Percentiles rank a stretch among this genome's conserved stretches.
Evolutionary conservation across 2,329 filamentous ascomycete genomes (phyloP).

Genomic region (Aspergillus brunneoviolaceus): DNA sequence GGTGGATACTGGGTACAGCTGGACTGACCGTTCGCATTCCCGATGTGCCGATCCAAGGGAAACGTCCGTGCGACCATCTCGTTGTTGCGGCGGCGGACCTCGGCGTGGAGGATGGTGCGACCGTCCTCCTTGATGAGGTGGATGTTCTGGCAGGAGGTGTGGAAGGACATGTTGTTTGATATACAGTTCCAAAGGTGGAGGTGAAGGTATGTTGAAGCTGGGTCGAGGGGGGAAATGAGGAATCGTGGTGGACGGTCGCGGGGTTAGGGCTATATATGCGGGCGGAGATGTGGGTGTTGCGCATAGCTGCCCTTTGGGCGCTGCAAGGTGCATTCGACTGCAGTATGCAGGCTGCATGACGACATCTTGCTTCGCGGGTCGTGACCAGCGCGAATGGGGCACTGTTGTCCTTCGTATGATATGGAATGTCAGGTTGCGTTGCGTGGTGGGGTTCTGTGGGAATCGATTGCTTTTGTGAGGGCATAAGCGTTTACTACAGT

Average conservation of each 20-base stretch:
- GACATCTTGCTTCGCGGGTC: not conserved
- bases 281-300: not conserved
- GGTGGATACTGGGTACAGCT: not conserved
- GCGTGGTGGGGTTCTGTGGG: too few species aligned
- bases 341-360: not conserved
- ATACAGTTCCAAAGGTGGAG: not conserved
- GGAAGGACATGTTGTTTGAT: constrained; percentile 17
- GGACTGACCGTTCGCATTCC: constrained; percentile 18
- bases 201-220: too few species aligned
- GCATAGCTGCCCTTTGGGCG: not conserved
- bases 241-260: not conserved
- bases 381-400: too few species aligned
- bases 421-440: too few species aligned
- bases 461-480: too few species aligned
- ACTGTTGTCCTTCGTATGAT: too few species aligned
- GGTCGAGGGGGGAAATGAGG: not conserved
- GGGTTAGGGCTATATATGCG: not conserved
- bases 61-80: constrained; percentile 9
- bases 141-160: constrained; percentile 13
- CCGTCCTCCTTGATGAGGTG: constrained; percentile 13
- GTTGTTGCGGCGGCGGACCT: constrained; percentile 10
- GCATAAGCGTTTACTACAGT: too few species aligned
- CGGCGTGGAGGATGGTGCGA: constrained; percentile 13
- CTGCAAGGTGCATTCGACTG: not conserved
- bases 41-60: constrained; percentile 20